These are phyloP conservation scores for Jaapia argillacea DNA, from an alignment of 768 basidiomycete species.

Conservation along the genomic window DNA sequence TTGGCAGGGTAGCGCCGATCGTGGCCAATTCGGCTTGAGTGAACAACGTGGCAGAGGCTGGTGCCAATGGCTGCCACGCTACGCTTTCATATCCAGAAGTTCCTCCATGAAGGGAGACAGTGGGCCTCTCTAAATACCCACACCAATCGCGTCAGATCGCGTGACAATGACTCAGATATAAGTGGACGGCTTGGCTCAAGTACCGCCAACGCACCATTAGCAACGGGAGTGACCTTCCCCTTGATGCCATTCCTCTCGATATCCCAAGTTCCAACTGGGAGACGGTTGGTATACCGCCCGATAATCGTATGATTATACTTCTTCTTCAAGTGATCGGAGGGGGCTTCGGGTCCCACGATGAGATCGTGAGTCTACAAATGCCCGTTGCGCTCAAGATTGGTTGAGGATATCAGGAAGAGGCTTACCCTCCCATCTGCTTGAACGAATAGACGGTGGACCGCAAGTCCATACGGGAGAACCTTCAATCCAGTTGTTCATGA, in stretches of 20 bases:
- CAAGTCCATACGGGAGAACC: constrained; percentile 59
- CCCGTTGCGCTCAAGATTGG: background rate
- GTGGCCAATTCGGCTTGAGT: constrained; percentile 39
- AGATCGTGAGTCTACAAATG: constrained; percentile 63
- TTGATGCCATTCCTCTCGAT: constrained; percentile 44
- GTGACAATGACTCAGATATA: background rate
- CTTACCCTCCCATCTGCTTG: constrained; percentile 55
- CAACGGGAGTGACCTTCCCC: constrained; percentile 28
- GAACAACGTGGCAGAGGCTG: constrained; percentile 33
- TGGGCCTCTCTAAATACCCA: constrained; percentile 13
- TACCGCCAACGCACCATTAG: constrained; percentile 8
- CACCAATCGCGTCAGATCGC: too few relatives aligned
- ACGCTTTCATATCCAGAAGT: constrained; percentile 51
- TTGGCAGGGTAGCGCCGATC: constrained; percentile 22
- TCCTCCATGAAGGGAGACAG: constrained; percentile 67
- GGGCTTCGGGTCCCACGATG: constrained; percentile 61
- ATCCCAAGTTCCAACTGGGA: constrained; percentile 38
- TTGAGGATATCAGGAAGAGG: background rate
- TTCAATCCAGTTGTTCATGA: too few relatives aligned
- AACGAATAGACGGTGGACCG: constrained; percentile 57
- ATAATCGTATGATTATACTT: constrained; percentile 69
- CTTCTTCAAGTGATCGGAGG: constrained; percentile 43
- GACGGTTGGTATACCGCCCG: constrained; percentile 64
- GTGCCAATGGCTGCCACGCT: constrained; percentile 37
- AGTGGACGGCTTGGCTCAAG: background rate